Evolutionary conservation across 2,329 filamentous ascomycete genomes (phyloP).

Genomic region (Botrytis byssoidea): DNA sequence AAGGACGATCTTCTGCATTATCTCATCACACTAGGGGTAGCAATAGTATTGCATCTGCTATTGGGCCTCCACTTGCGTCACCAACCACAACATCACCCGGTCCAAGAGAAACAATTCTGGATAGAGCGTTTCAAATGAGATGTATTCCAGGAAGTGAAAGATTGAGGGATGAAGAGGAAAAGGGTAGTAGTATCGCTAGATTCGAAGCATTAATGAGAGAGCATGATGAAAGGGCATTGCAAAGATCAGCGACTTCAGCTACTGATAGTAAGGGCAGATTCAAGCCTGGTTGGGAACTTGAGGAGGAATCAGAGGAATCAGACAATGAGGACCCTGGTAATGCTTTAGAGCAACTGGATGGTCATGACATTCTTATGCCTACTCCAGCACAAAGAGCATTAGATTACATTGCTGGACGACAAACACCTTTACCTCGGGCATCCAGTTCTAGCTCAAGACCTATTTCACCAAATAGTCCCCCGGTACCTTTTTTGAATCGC

Average conservation of each 20-base stretch:
- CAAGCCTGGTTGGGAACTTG: constrained; percentile 36
- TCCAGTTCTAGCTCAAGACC: constrained; percentile 23
- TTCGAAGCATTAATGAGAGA: constrained; percentile 67
- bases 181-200: constrained; percentile 61
- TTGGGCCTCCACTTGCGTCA: constrained; percentile 39
- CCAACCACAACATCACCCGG: constrained; percentile 44
- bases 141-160: constrained; percentile 60
- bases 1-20: constrained; percentile 57
- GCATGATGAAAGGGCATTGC: constrained; percentile 49
- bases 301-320: constrained; percentile 44
- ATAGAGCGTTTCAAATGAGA: constrained; percentile 62
- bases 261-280: constrained; percentile 16
- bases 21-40: constrained; percentile 54
- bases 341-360: constrained; percentile 33
- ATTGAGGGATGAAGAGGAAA: constrained; percentile 54
- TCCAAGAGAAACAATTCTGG: constrained; percentile 64
- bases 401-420: constrained; percentile 39
- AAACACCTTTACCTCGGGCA: constrained; percentile 23
- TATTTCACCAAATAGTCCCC: constrained; percentile 30
- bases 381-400: constrained; percentile 38
- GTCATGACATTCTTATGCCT: constrained; percentile 33
- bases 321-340: constrained; percentile 39
- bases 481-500: constrained; percentile 34
- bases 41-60: constrained; percentile 54
- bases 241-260: constrained; percentile 20